phyloP scores from a whole-genome alignment of 176 grass and related monocot species.

The Oryza rufipogon region DNA sequence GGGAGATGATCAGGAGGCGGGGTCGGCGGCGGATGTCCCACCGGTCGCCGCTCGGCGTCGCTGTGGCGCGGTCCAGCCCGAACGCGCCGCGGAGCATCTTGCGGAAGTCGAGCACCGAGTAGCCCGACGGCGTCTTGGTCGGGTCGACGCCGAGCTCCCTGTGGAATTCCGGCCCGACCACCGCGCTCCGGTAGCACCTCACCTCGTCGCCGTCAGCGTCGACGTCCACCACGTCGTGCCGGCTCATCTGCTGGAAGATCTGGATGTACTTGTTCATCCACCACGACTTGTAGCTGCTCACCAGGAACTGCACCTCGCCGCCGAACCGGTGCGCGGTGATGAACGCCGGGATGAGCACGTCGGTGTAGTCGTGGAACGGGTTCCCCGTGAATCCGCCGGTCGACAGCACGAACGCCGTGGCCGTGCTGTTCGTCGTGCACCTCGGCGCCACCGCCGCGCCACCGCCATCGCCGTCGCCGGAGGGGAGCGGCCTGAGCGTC shows the following conservation, averaged over 20 bases:
- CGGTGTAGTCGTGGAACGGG: slow-evolving; percentile 91
- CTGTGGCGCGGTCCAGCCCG: slow-evolving; percentile 62
- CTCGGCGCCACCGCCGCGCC: neutral
- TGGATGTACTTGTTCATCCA: slow-evolving; percentile 65
- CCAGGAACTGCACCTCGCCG: slow-evolving; percentile 72
- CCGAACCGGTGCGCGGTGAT: slow-evolving; percentile 53
- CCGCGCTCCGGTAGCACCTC: slow-evolving; percentile 57
- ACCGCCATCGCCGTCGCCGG: neutral
- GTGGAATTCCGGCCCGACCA: slow-evolving; percentile 71
- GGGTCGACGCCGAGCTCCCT: slow-evolving; percentile 68
- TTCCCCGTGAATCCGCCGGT: slow-evolving; percentile 78
- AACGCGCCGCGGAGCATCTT: slow-evolving; percentile 59
- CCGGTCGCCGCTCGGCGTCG: slow-evolving; percentile 53
- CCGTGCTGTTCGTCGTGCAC: slow-evolving; percentile 59
- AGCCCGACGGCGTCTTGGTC: slow-evolving; percentile 17
- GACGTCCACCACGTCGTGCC: slow-evolving; percentile 67
- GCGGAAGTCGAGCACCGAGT: slow-evolving; percentile 60
- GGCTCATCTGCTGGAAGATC: slow-evolving; percentile 69
- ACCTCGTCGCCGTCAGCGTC: slow-evolving; percentile 57
- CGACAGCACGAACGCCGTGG: slow-evolving; percentile 57
- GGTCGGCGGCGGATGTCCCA: slow-evolving; percentile 66
- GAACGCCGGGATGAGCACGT: slow-evolving; percentile 81
- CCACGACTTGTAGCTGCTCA: slow-evolving; percentile 70
- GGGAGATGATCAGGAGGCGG: slow-evolving; percentile 59
- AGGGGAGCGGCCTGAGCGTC: slow-evolving; percentile 43